phyloP scores from a whole-genome alignment of 2,329 filamentous ascomycete species.

The Aspergillus amoenus region DNA sequence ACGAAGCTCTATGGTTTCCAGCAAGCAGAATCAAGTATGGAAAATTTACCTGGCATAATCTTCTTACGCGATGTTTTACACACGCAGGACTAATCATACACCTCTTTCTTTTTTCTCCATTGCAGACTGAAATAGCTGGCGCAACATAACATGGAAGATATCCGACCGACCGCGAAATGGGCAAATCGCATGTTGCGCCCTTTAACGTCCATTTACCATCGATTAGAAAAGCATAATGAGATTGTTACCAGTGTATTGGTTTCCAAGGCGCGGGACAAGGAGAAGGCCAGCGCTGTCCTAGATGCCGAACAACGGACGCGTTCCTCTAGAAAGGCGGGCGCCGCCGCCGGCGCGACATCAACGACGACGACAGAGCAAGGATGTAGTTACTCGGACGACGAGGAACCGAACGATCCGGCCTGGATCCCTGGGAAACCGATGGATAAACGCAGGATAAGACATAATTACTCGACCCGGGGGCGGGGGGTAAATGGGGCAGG shows the following conservation, averaged over 20 bases:
- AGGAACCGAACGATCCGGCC: slow-evolving; percentile 37
- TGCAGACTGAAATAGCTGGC: slow-evolving; percentile 3
- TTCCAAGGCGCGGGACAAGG: slow-evolving; percentile 20
- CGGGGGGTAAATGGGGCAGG: slow-evolving; percentile 20
- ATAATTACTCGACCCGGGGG: slow-evolving; percentile 38
- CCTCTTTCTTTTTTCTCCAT: background rate
- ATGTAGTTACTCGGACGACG: slow-evolving; percentile 33
- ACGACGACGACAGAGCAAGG: slow-evolving; percentile 2
- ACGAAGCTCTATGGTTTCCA: slow-evolving; percentile 10
- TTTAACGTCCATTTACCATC: slow-evolving; percentile 39
- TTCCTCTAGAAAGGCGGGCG: background rate
- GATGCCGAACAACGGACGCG: slow-evolving; percentile 5
- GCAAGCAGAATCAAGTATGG: slow-evolving; percentile 7
- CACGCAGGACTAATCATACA: background rate
- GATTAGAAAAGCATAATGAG: slow-evolving; percentile 43
- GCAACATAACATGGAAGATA: slow-evolving; percentile 37
- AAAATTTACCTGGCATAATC: background rate
- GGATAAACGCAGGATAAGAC: slow-evolving; percentile 34
- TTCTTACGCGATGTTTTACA: background rate
- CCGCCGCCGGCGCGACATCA: no score
- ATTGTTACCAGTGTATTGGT: slow-evolving; percentile 29
- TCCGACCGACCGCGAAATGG: slow-evolving; percentile 43
- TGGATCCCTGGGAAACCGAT: slow-evolving; percentile 38
- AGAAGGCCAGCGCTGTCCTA: slow-evolving; percentile 7
- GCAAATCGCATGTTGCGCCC: slow-evolving; percentile 45